Base-by-base conservation (phyloP, 2,329 filamentous ascomycete genomes). In the Ceratocystis papillata region DNA sequence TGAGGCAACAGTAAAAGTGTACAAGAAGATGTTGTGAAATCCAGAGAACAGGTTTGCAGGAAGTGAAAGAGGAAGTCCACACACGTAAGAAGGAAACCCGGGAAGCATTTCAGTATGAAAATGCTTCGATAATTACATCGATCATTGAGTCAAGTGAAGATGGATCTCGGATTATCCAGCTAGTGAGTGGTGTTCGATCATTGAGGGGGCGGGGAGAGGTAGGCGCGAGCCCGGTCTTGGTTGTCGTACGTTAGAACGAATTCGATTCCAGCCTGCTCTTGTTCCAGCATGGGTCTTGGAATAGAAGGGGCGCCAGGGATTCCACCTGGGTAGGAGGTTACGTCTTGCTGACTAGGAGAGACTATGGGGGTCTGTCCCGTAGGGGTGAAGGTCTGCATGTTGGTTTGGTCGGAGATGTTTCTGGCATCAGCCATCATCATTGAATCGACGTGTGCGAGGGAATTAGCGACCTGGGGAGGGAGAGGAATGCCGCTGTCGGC, bases 201-300 rank as follows among this genome's bases (percentile, higher is more conserved):
- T 45, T 81, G 78, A 71, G 79, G 82, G 74, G 83, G 83, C 78
- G 83, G 83, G 77, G 84, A 85, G 75, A 83, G 80, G 76, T 87
- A 87, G 75, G 83, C 80, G 55, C 66, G 66, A 28, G 66, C 48
- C 33, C 66, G 63, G 78, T 80, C 81, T 77, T 82, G 81, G 76
- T 80, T 79, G 74, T 83, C 89, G 83, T 91, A 94, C 89, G 88
- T 88, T 83, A 94, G 83, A 72, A 94, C 89, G 79, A 94, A 93
- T 76, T 94, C 89, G 78, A 94, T 91, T 73, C 89, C 89, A 71
- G 89, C 84, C 75, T 91, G 87, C 74, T 93, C 88, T 77, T 89
- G 87, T 74, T 92, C 87, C 71, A 88, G 74, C 30, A 57, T 57
- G 45, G 28, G 44, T 62, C 64, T 67, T 22, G 33, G 41, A 44